Evolutionary conservation across 2,329 filamentous ascomycete genomes (phyloP), one percentile per base, ranked within the genome.

Genomic region (Ophiostoma australiae): DNA sequence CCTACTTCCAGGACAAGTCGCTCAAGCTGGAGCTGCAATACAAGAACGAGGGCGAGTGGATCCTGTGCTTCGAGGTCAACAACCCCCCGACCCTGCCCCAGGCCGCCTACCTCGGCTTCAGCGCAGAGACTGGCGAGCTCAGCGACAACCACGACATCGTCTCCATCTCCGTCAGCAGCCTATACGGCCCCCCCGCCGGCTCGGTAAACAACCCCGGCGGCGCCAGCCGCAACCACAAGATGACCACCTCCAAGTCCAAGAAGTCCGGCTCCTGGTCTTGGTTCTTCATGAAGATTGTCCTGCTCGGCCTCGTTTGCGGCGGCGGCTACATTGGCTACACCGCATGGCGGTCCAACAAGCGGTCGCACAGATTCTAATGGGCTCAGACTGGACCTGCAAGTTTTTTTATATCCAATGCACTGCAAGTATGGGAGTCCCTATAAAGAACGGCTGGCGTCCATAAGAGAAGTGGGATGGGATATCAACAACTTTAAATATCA

Each of bases 121-220:
- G 87, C 76, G 91, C 92, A 71, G 94, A 98, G 84, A 98, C 95
- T 20, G 95, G 95, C 78, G 94, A 99, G 83, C 87, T 99, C 75
- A 93, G 90, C 81, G 95, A 99, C 82, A 97, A 97, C 85, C 94
- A 97, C 85, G 95, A 99, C 82, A 96, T 99, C 80, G 89, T 98
- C 79, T 91, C 89, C 69, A 87, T 99, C 76, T 85, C 89, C 74
- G 90, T 94, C 71, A 91, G 91, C 84, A 99, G 97, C 80, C 84
- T 99, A 73, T 98, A 98, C 83, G 89, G 86, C 71, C 81, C 81
- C 37, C 82, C 83, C 76, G 81, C 83, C 69, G 77, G 78, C 69
- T 79, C 76, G 75, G 80, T 79, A 72, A 75, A 80, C n/a, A 80
- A 80, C 33, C 79, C 79, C 72, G 81, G 77, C 73, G 78, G 77